Evolutionary conservation across 805 yeast species (phyloP).

Genomic region (Wickerhamomyces chambardii): DNA sequence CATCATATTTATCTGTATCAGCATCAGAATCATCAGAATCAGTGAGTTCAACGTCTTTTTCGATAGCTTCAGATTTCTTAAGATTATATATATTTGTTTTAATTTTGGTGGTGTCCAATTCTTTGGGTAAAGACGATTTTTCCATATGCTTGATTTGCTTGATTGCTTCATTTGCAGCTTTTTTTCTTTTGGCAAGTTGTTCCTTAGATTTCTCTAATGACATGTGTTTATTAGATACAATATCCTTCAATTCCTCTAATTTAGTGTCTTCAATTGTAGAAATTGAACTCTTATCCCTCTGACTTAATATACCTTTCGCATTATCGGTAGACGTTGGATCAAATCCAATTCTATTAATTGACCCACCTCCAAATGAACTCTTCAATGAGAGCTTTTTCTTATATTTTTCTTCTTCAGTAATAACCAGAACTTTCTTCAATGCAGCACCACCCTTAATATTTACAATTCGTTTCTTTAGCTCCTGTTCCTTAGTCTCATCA

Average conservation of each 20-base stretch:
- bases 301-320: conserved; percentile 8
- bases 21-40: no score
- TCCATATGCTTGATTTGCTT: conserved; percentile 13
- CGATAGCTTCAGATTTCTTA: no score
- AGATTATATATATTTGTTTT: no score
- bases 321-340: conserved; percentile 33
- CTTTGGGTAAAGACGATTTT: background rate
- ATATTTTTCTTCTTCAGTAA: conserved; percentile 13
- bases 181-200: conserved; percentile 19
- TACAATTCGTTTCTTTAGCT: conserved; percentile 19
- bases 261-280: conserved; percentile 16
- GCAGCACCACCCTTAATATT: conserved; percentile 15
- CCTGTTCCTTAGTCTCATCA: conserved; percentile 27
- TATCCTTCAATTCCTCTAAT: conserved; percentile 17
- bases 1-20: no score
- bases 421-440: conserved; percentile 6
- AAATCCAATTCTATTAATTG: conserved; percentile 36
- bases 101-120: background rate
- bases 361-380: conserved; percentile 29
- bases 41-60: no score
- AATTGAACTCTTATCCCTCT: conserved; percentile 3
- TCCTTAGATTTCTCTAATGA: conserved; percentile 22
- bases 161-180: conserved; percentile 19
- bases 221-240: conserved; percentile 23
- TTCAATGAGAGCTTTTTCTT: conserved; percentile 20